Conservation (phyloP, 2,329 filamentous ascomycete species). For the Fusarium secorum region DNA sequence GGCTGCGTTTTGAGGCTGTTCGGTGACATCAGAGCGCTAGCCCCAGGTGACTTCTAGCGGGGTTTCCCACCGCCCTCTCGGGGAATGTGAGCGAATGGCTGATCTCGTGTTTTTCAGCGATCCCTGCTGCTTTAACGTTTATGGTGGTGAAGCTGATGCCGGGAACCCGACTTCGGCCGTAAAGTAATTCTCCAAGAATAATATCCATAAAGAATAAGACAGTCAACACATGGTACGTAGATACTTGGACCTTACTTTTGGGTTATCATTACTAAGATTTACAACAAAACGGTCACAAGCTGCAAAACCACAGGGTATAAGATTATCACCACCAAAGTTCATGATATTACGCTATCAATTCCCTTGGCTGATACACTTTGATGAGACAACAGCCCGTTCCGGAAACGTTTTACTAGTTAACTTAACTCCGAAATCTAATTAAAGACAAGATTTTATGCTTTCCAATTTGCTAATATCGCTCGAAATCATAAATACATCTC, state of each 20-base stretch:
- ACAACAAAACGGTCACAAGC: background rate
- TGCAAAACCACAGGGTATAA: background rate
- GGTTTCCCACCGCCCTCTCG: background rate
- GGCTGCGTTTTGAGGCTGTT: constrained; percentile 3
- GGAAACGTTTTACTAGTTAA: background rate
- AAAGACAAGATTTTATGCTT: constrained; percentile 9
- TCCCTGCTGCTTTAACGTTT: constrained; percentile 12
- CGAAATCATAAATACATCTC: constrained; percentile 12
- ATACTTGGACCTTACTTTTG: background rate
- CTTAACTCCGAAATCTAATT: background rate
- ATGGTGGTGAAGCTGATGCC: constrained; percentile 1
- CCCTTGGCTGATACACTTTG: constrained; percentile 9
- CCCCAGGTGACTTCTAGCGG: constrained; percentile 24
- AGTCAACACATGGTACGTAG: background rate
- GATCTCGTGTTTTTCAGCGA: constrained; percentile 34
- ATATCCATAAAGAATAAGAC: background rate
- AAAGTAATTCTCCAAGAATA: background rate
- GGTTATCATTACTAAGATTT: background rate
- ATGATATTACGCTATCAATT: constrained; percentile 13
- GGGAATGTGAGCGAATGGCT: constrained; percentile 30
- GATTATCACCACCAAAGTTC: constrained; percentile 9
- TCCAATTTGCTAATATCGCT: constrained; percentile 23
- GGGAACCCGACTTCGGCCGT: constrained; percentile 33
- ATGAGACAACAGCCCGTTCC: constrained; percentile 8
- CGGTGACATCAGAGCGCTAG: constrained; percentile 31